phyloP scores from a whole-genome alignment of 2,329 filamentous ascomycete species.

The Venturia effusa region DNA sequence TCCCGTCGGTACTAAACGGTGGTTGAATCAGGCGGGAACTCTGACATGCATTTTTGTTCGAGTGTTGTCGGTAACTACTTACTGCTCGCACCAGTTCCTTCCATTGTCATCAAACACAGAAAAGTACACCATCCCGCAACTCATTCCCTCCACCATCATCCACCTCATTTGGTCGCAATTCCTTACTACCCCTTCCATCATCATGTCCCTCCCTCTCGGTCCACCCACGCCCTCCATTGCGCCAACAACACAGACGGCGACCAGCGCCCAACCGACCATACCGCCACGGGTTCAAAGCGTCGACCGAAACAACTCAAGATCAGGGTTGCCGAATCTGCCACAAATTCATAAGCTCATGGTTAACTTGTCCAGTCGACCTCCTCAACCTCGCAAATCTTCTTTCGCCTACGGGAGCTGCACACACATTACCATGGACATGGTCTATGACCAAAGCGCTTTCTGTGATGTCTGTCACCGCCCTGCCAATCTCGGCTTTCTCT shows the following conservation, averaged over 20 bases:
- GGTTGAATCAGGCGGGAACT: background rate
- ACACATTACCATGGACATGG: constrained; percentile 56
- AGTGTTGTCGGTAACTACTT: background rate
- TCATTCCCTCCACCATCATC: background rate
- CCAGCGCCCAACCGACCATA: background rate
- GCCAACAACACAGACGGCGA: background rate
- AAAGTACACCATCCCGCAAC: background rate
- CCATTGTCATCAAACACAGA: background rate
- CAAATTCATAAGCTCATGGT: background rate
- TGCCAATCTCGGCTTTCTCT: constrained; percentile 59
- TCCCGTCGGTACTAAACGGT: background rate
- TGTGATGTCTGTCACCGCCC: constrained; percentile 49
- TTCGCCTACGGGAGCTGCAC: constrained; percentile 38
- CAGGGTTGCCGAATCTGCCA: background rate
- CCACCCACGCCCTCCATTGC: background rate
- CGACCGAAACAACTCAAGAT: background rate
- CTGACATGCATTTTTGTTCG: background rate
- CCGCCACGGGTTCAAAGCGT: background rate
- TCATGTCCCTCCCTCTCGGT: background rate
- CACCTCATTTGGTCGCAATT: background rate
- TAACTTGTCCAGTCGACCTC: background rate
- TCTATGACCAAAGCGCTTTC: constrained; percentile 40
- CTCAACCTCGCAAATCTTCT: background rate
- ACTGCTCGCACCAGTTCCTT: background rate
- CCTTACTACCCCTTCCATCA: background rate